Evolutionary conservation across 768 basidiomycete species (phyloP).

Genomic region (Hirschioporus abietinus): DNA sequence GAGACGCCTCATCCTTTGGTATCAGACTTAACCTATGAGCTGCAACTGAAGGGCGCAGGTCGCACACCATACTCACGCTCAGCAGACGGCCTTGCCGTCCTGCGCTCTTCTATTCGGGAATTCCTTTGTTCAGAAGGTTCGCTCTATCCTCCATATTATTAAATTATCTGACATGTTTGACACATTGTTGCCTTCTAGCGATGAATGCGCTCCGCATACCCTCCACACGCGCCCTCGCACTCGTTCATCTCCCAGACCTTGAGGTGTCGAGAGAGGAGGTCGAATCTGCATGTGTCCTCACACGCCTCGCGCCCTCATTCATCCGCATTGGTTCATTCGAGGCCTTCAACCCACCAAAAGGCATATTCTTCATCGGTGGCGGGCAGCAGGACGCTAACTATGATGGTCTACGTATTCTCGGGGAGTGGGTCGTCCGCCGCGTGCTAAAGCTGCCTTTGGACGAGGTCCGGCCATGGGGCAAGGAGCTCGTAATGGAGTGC

Average conservation of each 20-base stretch:
- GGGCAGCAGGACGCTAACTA: constrained; percentile 72
- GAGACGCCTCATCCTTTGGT: constrained; percentile 69
- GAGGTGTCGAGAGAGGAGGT: constrained; percentile 69
- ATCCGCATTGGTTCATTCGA: constrained; percentile 90
- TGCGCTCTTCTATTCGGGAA: constrained; percentile 93
- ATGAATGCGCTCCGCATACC: constrained; percentile 82
- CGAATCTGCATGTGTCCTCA: constrained; percentile 69
- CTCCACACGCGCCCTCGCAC: constrained; percentile 80
- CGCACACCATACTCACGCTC: constrained; percentile 89
- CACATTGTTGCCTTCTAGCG: constrained; percentile 29
- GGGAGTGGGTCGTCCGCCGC: constrained; percentile 64
- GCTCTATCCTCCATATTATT: constrained; percentile 19
- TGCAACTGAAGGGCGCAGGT: constrained; percentile 94
- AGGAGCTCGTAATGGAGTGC: constrained; percentile 67
- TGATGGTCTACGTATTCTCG: constrained; percentile 69
- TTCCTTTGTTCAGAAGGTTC: constrained; percentile 88
- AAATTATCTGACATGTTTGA: constrained; percentile 13
- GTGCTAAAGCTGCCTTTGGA: constrained; percentile 44
- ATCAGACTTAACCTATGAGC: constrained; percentile 58
- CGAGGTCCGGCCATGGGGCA: constrained; percentile 60
- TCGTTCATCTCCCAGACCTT: constrained; percentile 69
- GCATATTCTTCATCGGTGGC: constrained; percentile 64
- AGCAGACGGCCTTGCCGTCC: constrained; percentile 92
- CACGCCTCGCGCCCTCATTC: constrained; percentile 85
- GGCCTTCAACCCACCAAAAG: constrained; percentile 67